Evolutionary conservation across 352 stramenopile genomes (phyloP), one percentile per base, ranked within the genome.

Genomic region (Phytophthora pluvialis): DNA sequence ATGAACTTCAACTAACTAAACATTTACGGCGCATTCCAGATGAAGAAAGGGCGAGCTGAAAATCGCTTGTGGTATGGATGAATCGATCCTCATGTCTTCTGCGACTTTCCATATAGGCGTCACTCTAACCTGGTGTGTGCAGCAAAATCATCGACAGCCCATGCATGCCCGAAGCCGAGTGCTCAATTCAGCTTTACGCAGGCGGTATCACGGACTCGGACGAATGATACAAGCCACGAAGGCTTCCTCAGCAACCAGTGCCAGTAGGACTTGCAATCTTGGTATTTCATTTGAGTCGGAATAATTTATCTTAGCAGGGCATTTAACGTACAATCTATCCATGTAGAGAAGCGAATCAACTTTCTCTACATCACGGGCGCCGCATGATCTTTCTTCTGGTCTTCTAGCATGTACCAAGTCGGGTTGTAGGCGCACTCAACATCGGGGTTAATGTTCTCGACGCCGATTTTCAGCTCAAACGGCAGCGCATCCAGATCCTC

Each of bases 11-110:
- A 18, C 45, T 67, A 31, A 59, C 35, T 13, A 48, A 49, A 3
- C 13, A 32, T 31, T 33, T 45, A 60, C 45, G 9, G 29, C 45
- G 33, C 18, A 32, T n/a, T 64, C 16, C 40, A 92, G 83, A 91
- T 93, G 73, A 94, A 95, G 53, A 98, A 98, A 67, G 94, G 92
- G 6, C 90, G 90, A 18, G 93, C 86, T 26, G 90, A 98, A 49
- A 89, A 97, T 49, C 87, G 92, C 10, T 92, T 97, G 43, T 95
- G 84, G 77, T 95, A 77, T 18, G 18, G 1, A 64, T 29, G 31
- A 46, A 47, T 42, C 26, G 21, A 38, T 58, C 4, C 2, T 38
- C 26, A 40, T 50, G 15, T 56, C 47, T 44, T 36, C 13, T 38
- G 21, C 11, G 16, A 16, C 7, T 39, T 2, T 21, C 21, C 21